phyloP scores from a whole-genome alignment of 1,139 yeast species.

The Groenewaldozyma sp. region DNA sequence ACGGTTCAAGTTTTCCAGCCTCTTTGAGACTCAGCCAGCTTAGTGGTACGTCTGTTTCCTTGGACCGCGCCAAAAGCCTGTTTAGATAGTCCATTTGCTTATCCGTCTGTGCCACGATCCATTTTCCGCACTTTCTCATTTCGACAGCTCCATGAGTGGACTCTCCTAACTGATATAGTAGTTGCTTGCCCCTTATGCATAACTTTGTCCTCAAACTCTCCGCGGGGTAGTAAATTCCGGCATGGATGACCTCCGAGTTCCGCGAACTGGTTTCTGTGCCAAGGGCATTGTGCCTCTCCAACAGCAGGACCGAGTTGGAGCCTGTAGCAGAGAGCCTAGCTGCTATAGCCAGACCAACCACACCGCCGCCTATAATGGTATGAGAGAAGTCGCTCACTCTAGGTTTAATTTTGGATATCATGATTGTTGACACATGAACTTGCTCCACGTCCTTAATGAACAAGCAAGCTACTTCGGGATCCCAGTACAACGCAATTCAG shows the following conservation, averaged over 20 bases:
- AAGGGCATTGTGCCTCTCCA: conserved; percentile 55
- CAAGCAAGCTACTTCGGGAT: too few relatives aligned
- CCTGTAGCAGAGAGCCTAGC: conserved; percentile 48
- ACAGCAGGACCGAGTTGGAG: conserved; percentile 45
- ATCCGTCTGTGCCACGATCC: conserved; percentile 78
- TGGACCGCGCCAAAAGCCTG: conserved; percentile 41
- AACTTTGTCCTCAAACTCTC: conserved; percentile 57
- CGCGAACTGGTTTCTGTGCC: conserved; percentile 82
- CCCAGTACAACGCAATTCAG: too few relatives aligned
- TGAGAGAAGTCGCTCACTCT: conserved; percentile 55
- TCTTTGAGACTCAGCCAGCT: conserved; percentile 40
- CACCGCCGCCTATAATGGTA: conserved; percentile 80
- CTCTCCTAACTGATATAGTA: conserved; percentile 48
- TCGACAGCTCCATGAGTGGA: conserved; percentile 41
- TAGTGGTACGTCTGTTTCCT: conserved; percentile 43
- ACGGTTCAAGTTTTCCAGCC: conserved; percentile 50
- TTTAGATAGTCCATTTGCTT: conserved; percentile 51
- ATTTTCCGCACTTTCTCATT: conserved; percentile 64
- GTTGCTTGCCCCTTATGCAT: conserved; percentile 65
- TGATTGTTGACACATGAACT: too few relatives aligned
- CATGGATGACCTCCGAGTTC: conserved; percentile 88
- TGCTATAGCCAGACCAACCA: conserved; percentile 76
- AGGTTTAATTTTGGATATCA: background rate
- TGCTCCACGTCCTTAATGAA: too few relatives aligned
- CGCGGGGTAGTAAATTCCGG: conserved; percentile 74